phyloP scores from a whole-genome alignment of 2,329 filamentous ascomycete species.

The Fusarium sp. region DNA sequence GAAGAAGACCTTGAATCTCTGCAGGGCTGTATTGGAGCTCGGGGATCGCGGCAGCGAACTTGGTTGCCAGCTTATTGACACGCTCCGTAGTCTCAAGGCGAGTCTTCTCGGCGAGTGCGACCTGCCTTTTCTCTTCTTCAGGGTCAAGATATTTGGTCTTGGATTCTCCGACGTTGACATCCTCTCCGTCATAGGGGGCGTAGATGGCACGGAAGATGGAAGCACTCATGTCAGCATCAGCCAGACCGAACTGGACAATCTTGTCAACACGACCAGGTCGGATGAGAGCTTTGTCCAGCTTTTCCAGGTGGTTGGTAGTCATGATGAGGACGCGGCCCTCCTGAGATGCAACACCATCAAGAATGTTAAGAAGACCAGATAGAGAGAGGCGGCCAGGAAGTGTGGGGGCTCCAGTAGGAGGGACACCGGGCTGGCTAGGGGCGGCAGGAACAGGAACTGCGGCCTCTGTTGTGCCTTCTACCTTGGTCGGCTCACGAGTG shows the following conservation, averaged over 20 bases:
- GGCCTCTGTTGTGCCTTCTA: slow-evolving; percentile 38
- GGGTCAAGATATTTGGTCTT: slow-evolving; percentile 19
- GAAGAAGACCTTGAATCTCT: slow-evolving; percentile 68
- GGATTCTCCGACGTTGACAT: background rate
- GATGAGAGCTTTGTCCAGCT: slow-evolving; percentile 70
- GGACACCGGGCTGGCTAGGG: slow-evolving; percentile 15
- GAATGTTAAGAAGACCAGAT: slow-evolving; percentile 82
- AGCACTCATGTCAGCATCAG: slow-evolving; percentile 63
- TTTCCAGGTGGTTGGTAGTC: slow-evolving; percentile 73
- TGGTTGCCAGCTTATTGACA: slow-evolving; percentile 59
- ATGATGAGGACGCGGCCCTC: slow-evolving; percentile 73
- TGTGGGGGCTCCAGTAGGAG: slow-evolving; percentile 2
- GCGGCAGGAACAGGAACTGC: slow-evolving; percentile 20
- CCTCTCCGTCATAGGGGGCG: slow-evolving; percentile 59
- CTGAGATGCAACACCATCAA: slow-evolving; percentile 77
- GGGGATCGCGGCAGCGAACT: slow-evolving; percentile 65
- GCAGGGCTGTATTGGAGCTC: slow-evolving; percentile 68
- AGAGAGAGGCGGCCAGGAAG: slow-evolving; percentile 67
- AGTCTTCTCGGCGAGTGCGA: slow-evolving; percentile 46
- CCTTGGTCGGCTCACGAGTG: slow-evolving; percentile 58
- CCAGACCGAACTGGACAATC: slow-evolving; percentile 66
- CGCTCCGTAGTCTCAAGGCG: slow-evolving; percentile 52
- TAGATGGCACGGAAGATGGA: slow-evolving; percentile 70
- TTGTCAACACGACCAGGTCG: slow-evolving; percentile 72
- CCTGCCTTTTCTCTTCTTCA: slow-evolving; percentile 47